Percentiles rank a stretch among this genome's conserved stretches.
These are phyloP conservation scores for Phylloporus sp. DNA, from an alignment of 768 basidiomycete species.

Conservation along the genomic window DNA sequence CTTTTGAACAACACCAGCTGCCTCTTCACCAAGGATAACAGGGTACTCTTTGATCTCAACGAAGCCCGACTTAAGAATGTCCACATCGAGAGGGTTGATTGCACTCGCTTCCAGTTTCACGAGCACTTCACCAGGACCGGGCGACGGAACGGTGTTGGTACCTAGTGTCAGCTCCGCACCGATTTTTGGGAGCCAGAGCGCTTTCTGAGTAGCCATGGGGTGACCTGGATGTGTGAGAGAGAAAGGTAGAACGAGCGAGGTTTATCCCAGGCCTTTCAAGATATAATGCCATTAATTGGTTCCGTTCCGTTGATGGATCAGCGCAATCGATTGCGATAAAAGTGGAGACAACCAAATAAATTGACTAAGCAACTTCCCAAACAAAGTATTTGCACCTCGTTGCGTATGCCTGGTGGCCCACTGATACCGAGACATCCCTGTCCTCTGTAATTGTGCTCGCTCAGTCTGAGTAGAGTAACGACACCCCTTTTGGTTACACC, in stretches of 20 bases:
- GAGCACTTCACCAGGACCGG: conserved; percentile 41
- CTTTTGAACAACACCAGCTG: conserved; percentile 35
- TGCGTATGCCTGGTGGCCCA: too few relatives aligned
- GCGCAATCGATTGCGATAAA: too few relatives aligned
- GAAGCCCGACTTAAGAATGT: conserved; percentile 5
- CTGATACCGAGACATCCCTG: too few relatives aligned
- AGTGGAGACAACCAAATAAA: too few relatives aligned
- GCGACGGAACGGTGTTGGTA: conserved; percentile 26
- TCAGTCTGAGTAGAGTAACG: not conserved
- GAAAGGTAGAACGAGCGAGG: too few relatives aligned
- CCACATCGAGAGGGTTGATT: conserved; percentile 45
- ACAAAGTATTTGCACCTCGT: too few relatives aligned
- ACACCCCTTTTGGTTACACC: not conserved
- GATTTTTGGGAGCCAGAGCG: conserved; percentile 14
- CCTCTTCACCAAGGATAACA: conserved; percentile 34
- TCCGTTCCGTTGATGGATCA: too few relatives aligned
- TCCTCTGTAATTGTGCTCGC: too few relatives aligned
- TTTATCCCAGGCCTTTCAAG: too few relatives aligned
- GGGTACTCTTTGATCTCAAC: conserved; percentile 34
- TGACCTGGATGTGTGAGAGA: too few relatives aligned
- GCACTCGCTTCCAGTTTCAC: conserved; percentile 39
- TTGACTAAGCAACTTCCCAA: too few relatives aligned
- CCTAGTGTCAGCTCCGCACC: conserved; percentile 11
- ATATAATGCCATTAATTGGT: too few relatives aligned
- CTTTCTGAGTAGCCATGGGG: conserved; percentile 16